These are phyloP conservation scores for Diphasiastrum complanatum DNA, from an alignment of 83 land plant genomes.

Conservation along the genomic window DNA sequence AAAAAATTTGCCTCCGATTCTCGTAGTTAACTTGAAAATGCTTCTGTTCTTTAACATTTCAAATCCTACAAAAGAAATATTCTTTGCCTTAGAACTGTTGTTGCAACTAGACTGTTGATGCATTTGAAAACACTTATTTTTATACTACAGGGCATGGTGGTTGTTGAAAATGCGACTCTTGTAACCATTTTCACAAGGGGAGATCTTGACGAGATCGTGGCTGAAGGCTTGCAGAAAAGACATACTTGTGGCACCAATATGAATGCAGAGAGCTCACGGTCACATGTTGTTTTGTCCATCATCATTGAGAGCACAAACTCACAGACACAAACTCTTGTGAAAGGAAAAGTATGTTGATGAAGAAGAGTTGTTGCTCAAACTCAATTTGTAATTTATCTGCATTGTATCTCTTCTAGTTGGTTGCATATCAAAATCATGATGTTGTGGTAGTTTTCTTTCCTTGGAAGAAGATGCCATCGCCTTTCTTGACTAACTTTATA, in stretches of 20 bases:
- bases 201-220: neutral
- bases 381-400: too few relatives aligned
- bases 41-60: too few relatives aligned
- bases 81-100: neutral
- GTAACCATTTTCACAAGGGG: neutral
- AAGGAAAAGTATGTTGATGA: neutral
- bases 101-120: neutral
- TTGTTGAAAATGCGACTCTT: neutral
- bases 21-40: too few relatives aligned
- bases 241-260: neutral
- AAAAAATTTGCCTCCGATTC: too few relatives aligned
- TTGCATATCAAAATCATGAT: too few relatives aligned
- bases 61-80: too few relatives aligned
- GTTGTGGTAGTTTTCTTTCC: too few relatives aligned
- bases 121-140: neutral
- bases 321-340: neutral
- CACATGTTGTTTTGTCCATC: neutral
- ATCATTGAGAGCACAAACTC: neutral
- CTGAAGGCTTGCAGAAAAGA: neutral
- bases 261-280: neutral
- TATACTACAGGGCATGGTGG: slow-evolving; percentile 1
- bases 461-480: too few relatives aligned
- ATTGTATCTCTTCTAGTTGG: too few relatives aligned
- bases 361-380: too few relatives aligned
- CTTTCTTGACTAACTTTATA: too few relatives aligned